These are phyloP conservation scores for Gastrolobium villosum DNA, from an alignment of 306 rosid species.

Conservation along the genomic window DNA sequence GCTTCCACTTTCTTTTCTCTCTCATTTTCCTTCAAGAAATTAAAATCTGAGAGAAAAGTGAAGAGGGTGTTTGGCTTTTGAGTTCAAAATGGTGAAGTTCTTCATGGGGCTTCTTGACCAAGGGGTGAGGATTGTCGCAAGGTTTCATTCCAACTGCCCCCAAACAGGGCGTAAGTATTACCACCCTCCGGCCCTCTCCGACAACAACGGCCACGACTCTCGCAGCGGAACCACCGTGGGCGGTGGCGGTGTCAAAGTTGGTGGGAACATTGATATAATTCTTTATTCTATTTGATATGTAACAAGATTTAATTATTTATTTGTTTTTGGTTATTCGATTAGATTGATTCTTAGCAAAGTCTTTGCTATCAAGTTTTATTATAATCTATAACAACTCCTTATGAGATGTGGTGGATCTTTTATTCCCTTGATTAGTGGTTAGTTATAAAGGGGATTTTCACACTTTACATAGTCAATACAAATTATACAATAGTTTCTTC, in stretches of 20 bases:
- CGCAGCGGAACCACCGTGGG: slow-evolving; percentile 20
- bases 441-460: too few species aligned
- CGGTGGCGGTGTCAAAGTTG: slow-evolving; percentile 41
- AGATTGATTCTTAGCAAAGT: too few species aligned
- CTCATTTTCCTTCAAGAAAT: background rate
- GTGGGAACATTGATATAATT: slow-evolving; percentile 55
- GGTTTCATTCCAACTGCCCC: slow-evolving; percentile 74
- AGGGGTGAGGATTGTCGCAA: slow-evolving; percentile 61
- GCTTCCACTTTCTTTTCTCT: slow-evolving; percentile 1
- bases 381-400: too few species aligned
- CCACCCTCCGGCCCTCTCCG: slow-evolving; percentile 65
- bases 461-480: too few species aligned
- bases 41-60: slow-evolving; percentile 5
- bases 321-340: too few species aligned
- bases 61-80: background rate
- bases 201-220: slow-evolving; percentile 38
- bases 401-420: too few species aligned
- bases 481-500: too few species aligned
- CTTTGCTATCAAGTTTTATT: too few species aligned
- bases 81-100: slow-evolving; percentile 59
- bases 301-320: too few species aligned
- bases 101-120: slow-evolving; percentile 69
- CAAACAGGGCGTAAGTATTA: slow-evolving; percentile 76
- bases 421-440: too few species aligned
- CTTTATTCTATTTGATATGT: slow-evolving; percentile 64